phyloP scores from a whole-genome alignment of 192 early-diverging fungal species.

The Podila verticillata region DNA sequence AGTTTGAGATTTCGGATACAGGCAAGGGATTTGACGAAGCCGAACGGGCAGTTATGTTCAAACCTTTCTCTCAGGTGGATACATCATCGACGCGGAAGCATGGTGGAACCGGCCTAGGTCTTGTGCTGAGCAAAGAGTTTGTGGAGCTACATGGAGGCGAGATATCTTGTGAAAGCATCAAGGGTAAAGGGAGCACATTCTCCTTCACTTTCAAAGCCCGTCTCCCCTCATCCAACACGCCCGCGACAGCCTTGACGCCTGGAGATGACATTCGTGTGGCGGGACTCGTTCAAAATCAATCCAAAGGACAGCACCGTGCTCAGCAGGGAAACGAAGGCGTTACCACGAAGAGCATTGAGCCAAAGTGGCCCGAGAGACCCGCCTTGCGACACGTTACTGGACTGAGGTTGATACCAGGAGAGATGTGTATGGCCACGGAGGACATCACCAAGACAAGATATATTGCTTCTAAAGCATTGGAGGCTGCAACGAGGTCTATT shows the following conservation, averaged over 20 bases:
- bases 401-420: conserved; percentile 39
- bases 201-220: conserved; percentile 73
- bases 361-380: conserved; percentile 2
- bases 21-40: conserved; percentile 83
- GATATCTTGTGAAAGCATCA: conserved; percentile 75
- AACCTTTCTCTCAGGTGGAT: conserved; percentile 85
- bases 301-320: conserved; percentile 1
- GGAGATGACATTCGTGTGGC: conserved; percentile 34
- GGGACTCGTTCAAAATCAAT: conserved; percentile 15
- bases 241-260: conserved; percentile 57
- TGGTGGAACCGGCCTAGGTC: conserved; percentile 86
- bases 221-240: conserved; percentile 45
- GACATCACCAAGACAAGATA: conserved; percentile 22
- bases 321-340: neutral
- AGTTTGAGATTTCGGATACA: conserved; percentile 81
- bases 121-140: conserved; percentile 82
- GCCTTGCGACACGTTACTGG: conserved; percentile 29
- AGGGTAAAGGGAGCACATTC: conserved; percentile 78
- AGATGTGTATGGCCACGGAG: conserved; percentile 28
- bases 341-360: conserved; percentile 7
- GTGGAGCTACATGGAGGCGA: conserved; percentile 81
- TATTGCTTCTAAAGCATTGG: conserved; percentile 16
- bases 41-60: conserved; percentile 79
- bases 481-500: conserved; percentile 14
- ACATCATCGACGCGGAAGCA: conserved; percentile 83